Evolutionary conservation across 768 basidiomycete genomes (phyloP), one percentile per base, ranked within the genome.

Genomic region (Lenzites betulinus): DNA sequence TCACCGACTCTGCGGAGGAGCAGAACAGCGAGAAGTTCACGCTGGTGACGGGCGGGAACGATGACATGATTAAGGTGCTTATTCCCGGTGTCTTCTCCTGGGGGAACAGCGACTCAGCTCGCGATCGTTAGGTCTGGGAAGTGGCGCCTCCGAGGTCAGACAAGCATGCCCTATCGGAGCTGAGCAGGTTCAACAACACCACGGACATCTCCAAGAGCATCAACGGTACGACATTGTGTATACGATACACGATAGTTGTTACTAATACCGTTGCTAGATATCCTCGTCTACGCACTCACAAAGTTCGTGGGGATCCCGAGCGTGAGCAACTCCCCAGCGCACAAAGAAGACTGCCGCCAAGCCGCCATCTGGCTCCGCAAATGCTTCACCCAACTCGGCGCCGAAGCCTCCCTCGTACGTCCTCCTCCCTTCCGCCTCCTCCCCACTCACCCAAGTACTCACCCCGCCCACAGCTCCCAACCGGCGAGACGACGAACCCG

Each of bases 281-380:
- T 85, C 13, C 79, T 95, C 78, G 79, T 86, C 2, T 89, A 88
- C 67, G 92, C 92, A 0, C 78, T 96, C 6, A 86, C 89, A 0
- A 90, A 91, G 69, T 93, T 99, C 63, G 80, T 97, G 7, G 86
- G 93, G 0, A 90, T 95, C 42, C 92, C 88, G 1, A 96, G 94
- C 46, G 83, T 99, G 51, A 94, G 92, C 67, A 84, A 81, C 49
- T 79, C 80, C 57, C 80, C 84, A 1, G 69, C 75, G 1, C 84
- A 90, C 69, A 81, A 85, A 56, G 93, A 93, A 71, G 89, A 95
- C 70, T 99, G 97, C 70, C 83, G 94, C 53, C 96, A 98, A 70
- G 92, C 93, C 1, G 95, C 94, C 6, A 88, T 95, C 44, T 95
- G 94, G 88, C 75, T 98, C 57, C 89, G 90, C 69, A 94, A 93